Base-by-base conservation (phyloP, 192 early-diverging fungal genomes). In the Geosiphon pyriformis region DNA sequence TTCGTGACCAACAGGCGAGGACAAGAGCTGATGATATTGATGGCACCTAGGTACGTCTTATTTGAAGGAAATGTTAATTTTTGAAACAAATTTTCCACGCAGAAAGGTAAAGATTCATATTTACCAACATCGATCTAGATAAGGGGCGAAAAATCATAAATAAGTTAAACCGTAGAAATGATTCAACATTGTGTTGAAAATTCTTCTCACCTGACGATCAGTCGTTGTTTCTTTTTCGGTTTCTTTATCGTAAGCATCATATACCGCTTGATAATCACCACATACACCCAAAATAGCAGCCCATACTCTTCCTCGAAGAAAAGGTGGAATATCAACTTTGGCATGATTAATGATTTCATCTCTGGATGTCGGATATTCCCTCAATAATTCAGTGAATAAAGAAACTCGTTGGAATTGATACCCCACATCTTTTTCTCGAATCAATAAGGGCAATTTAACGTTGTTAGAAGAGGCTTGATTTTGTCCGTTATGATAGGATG, bases 31-130 rank as follows among this genome's bases (percentile, higher is more conserved):
- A 68, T 87, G 78, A 68, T 87, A 87, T 58, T 87, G 86, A 46
- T 87, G 86, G 67, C 86, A 87, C 30, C 86, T 72, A 25, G 86
- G 86, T 10, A 87, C 82, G 62, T 87, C 86, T 80, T 62, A n/a
- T 33, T 26, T 3, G 15, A 1, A 22, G 34, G 46, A 17, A 25
- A 4, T 46, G 31, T 30, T 35, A 37, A 27, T 22, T 31, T 0
- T 15, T 56, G 29, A 68, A 68, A 10, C n/a, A 42, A 27, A 47
- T n/a, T 27, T 4, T 52, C 11, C 6, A 32, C 23, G 47, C 6
- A 62, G 1, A 27, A 1, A 59, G 12, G 17, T 10, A 35, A 15
- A 59, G 12, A 35, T 29, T 30, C 4, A 59, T 4, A 26, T 34
- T 69, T 59, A 61, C 67, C 58, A 53, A 61, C 67, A 69, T 61